phyloP scores from a whole-genome alignment of 2,329 filamentous ascomycete genomes.

The Cladophialophora yegresii region DNA sequence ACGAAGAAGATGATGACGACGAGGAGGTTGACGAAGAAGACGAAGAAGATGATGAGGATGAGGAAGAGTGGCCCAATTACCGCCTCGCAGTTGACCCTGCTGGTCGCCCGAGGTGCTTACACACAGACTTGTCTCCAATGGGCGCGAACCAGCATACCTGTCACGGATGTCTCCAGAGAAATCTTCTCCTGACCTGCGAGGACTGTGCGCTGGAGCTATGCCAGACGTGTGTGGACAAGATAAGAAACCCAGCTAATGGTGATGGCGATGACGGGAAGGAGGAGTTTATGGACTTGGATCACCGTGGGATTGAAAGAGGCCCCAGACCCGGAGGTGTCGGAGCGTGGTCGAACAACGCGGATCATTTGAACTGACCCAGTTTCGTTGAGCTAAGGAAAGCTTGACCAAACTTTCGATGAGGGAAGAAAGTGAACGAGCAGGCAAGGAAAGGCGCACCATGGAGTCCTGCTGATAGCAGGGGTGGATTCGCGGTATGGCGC shows the following conservation, averaged over 20 bases:
- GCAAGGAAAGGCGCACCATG: not conserved
- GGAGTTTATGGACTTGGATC: not conserved
- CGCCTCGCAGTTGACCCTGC: slow-evolving; percentile 8
- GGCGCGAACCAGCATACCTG: not conserved
- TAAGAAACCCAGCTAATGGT: not conserved
- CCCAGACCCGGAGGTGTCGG: not conserved
- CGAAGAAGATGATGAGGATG: slow-evolving; percentile 5
- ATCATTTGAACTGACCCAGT: not conserved
- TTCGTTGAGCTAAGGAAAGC: not conserved
- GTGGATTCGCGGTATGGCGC: not conserved
- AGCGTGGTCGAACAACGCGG: not conserved
- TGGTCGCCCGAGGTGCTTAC: slow-evolving; percentile 4
- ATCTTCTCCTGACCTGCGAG: slow-evolving; percentile 1
- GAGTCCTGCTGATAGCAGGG: not conserved
- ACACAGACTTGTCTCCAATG: not conserved
- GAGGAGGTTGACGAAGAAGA: slow-evolving; percentile 8
- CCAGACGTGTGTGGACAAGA: not conserved
- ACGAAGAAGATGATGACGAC: slow-evolving; percentile 11
- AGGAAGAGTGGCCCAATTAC: slow-evolving; percentile 5
- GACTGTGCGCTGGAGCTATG: slow-evolving; percentile 14
- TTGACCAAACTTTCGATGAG: not conserved
- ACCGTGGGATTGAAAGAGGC: not conserved
- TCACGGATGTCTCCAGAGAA: slow-evolving; percentile 5
- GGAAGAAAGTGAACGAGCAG: not conserved
- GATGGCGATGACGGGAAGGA: not conserved